These are phyloP conservation scores for Taxillus chinensis DNA, from an alignment of 164 flowering plant species.

Conservation along the genomic window DNA sequence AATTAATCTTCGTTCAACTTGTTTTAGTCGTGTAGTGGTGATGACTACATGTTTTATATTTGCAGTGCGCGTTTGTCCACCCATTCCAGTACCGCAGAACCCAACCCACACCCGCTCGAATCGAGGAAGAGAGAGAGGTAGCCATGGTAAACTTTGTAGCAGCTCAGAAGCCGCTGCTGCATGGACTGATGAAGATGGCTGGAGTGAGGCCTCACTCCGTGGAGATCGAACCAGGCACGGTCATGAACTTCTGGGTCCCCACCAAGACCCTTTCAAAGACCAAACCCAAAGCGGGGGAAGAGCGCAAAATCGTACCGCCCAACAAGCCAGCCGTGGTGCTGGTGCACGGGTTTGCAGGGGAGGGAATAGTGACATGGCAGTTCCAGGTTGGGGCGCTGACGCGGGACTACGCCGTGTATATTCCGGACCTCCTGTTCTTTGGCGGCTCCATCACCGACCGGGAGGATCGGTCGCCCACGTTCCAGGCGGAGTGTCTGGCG, in stretches of 20 bases:
- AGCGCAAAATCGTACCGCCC: slow-evolving; percentile 10
- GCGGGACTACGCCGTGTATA: slow-evolving; percentile 48
- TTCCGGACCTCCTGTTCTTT: slow-evolving; percentile 81
- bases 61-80: too few species aligned
- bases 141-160: slow-evolving; percentile 94
- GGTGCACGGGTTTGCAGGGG: slow-evolving; percentile 76
- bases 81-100: too few species aligned
- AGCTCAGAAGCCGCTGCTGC: slow-evolving; percentile 66
- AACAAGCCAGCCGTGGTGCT: slow-evolving; percentile 50
- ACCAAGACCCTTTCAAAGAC: slow-evolving; percentile 20
- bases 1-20: too few species aligned
- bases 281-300: slow-evolving; percentile 21
- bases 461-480: slow-evolving; percentile 47
- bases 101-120: not conserved
- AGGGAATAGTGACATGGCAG: slow-evolving; percentile 86
- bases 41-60: too few species aligned
- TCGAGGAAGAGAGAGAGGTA: slow-evolving; percentile 29
- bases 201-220: slow-evolving; percentile 51
- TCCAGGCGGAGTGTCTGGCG: slow-evolving; percentile 60
- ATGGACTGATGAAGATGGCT: slow-evolving; percentile 70
- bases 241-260: slow-evolving; percentile 85
- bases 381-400: slow-evolving; percentile 66
- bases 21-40: too few species aligned
- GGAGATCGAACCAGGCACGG: slow-evolving; percentile 65
- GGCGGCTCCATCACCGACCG: slow-evolving; percentile 45